Evolutionary conservation across 805 yeast genomes (phyloP).

Genomic region (Pichia heedii): DNA sequence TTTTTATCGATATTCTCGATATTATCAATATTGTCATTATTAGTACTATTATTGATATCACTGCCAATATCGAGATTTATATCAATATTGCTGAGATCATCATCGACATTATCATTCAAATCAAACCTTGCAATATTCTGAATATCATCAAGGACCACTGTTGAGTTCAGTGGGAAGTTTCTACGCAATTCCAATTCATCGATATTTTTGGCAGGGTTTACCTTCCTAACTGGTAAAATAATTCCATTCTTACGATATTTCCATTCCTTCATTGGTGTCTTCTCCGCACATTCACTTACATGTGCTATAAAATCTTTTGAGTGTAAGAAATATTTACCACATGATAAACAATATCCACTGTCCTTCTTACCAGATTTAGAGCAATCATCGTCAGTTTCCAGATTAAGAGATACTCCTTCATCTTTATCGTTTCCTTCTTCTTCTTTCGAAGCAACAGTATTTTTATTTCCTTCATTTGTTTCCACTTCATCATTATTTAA

Average conservation of each 20-base stretch:
- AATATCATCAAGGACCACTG: neutral
- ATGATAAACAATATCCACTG: constrained; percentile 60
- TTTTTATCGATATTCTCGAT: too few species aligned
- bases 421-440: constrained; percentile 14
- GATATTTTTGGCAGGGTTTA: neutral
- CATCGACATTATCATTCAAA: neutral
- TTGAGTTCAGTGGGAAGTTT: neutral
- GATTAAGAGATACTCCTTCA: constrained; percentile 11
- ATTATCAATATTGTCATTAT: too few species aligned
- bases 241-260: constrained; percentile 25
- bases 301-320: constrained; percentile 56
- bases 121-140: neutral
- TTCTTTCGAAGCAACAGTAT: neutral
- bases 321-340: constrained; percentile 46
- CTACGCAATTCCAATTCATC: constrained; percentile 3
- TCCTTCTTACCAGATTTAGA: constrained; percentile 14
- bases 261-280: constrained; percentile 28
- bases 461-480: neutral
- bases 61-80: neutral
- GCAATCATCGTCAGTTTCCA: constrained; percentile 10
- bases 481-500: constrained; percentile 26
- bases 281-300: constrained; percentile 50
- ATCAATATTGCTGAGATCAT: too few species aligned
- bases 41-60: neutral
- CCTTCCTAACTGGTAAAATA: constrained; percentile 21